Conservation (phyloP, 2,329 filamentous ascomycete genomes). For the Biscogniauxia sp. region DNA sequence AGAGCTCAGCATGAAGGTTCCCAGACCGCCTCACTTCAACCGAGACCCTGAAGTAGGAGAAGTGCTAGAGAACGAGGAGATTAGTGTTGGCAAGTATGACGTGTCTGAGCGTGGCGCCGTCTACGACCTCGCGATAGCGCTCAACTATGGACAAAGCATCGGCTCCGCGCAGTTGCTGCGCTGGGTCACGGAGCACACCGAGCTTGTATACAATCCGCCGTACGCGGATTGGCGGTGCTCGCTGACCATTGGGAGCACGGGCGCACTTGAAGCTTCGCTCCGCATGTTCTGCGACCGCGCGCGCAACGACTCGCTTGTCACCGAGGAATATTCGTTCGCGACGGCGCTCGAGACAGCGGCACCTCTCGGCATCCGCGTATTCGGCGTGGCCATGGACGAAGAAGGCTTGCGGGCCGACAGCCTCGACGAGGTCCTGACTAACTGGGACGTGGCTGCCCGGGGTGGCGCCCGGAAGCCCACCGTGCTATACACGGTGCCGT, state of each 20-base stretch:
- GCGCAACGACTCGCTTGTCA: conserved; percentile 74
- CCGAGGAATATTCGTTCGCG: conserved; percentile 89
- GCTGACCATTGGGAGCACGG: conserved; percentile 83
- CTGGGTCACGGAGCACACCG: conserved; percentile 92
- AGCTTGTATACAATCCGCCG: conserved; percentile 81
- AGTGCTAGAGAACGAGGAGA: conserved; percentile 33
- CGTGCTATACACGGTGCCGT: conserved; percentile 61
- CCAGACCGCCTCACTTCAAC: conserved; percentile 65
- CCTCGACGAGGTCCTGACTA: conserved; percentile 50
- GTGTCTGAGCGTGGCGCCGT: conserved; percentile 41
- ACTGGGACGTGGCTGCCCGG: conserved; percentile 47
- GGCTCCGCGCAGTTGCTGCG: conserved; percentile 85
- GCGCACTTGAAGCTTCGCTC: conserved; percentile 76
- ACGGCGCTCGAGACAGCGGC: conserved; percentile 61
- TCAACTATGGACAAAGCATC: conserved; percentile 90
- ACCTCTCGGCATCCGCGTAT: conserved; percentile 51
- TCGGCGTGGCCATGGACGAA: conserved; percentile 51
- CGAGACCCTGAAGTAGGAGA: conserved; percentile 38
- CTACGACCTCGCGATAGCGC: conserved; percentile 78
- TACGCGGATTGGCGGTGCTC: conserved; percentile 89
- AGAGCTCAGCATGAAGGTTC: conserved; percentile 71
- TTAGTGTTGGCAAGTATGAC: conserved; percentile 82
- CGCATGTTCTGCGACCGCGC: conserved; percentile 73
- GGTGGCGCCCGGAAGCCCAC: conserved; percentile 49
- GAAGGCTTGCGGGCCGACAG: conserved; percentile 51